Base-by-base conservation (phyloP, 2,329 filamentous ascomycete species). In the Colletotrichum higginsianum region DNA sequence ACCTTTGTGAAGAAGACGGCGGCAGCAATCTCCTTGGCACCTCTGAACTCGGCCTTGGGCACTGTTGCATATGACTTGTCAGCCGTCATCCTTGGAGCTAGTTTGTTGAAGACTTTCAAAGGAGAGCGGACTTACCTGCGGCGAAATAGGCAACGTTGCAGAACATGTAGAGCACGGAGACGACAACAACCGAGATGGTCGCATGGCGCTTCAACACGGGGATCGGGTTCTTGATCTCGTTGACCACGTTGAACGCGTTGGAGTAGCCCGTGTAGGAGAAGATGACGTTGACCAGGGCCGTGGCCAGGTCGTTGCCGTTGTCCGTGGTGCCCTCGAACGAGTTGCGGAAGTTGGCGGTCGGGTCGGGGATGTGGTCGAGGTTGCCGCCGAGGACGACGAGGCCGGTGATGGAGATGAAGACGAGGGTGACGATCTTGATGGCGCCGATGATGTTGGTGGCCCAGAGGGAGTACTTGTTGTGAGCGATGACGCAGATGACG, bases 121-220 rank as follows among this genome's bases (percentile, higher is more conserved):
- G 12, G 11, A 21, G 16, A 18, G 6, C n/a, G 3, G 21, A 4
- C 55, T 42, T 30, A 66, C 67, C 67, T 9, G 67, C 67, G 21
- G 88, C 83, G 72, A 91, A 90, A 77, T 90, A 91, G 0, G 89
- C 89, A 40, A 92, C 80, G 64, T 91, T 91, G 71, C 85, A 88
- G 0, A 91, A 78, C 18, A 89, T 83, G 77, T 91, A 91, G 0
- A 91, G 79, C 0, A 86, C 77, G 0, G 87, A 83, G 0, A 90
- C 87, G 0, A 88, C 76, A 0, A 86, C 53, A 0, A 91, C 79
- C 0, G 89, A 88, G 1, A 85, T 76, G 1, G 85, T 82, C 2
- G 84, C 88, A 65, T 84, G 83, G 74, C 79, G 84, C 56, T 86
- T 86, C n/a, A 91, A 83, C 0, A 85, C 86, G 35, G 84, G 86